phyloP scores from a whole-genome alignment of 2,329 filamentous ascomycete species.

The Ceratocystis ficicola region DNA sequence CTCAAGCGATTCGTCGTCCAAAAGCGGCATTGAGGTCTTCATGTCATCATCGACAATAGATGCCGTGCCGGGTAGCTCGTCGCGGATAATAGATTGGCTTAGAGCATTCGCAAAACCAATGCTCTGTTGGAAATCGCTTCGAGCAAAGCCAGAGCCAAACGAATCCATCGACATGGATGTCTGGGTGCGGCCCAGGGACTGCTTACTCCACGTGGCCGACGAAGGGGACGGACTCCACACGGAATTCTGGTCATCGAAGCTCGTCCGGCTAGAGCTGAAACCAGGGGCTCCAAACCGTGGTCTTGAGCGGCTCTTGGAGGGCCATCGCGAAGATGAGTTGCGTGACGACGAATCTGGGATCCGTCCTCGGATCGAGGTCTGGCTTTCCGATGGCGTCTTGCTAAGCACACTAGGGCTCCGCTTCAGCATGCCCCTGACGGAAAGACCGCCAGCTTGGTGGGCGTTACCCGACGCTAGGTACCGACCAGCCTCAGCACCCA shows the following conservation, averaged over 20 bases:
- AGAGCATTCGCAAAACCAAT: conserved; percentile 96
- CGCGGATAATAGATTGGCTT: conserved; percentile 89
- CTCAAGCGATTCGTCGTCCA: conserved; percentile 87
- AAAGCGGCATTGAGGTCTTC: conserved; percentile 48
- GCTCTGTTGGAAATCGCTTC: conserved; percentile 81
- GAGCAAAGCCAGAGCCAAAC: conserved; percentile 61
- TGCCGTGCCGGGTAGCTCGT: conserved; percentile 46
- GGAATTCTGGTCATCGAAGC: conserved; percentile 79
- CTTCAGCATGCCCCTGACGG: conserved; percentile 65
- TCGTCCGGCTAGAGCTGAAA: conserved; percentile 82
- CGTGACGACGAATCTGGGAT: conserved; percentile 45
- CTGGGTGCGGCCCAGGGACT: conserved; percentile 80
- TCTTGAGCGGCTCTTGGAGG: conserved; percentile 73
- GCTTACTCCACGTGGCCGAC: conserved; percentile 92
- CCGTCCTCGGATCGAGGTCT: conserved; percentile 57
- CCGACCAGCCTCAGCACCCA: conserved; percentile 51
- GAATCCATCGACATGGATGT: conserved; percentile 89
- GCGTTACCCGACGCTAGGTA: conserved; percentile 26
- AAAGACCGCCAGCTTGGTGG: conserved; percentile 42
- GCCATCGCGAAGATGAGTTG: conserved; percentile 55
- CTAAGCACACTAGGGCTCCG: conserved; percentile 83
- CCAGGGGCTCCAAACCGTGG: conserved; percentile 63
- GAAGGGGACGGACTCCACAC: conserved; percentile 76
- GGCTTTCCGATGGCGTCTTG: conserved; percentile 78
- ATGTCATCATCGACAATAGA: conserved; percentile 50